Percentiles rank a stretch among this genome's conserved stretches.
These are phyloP conservation scores for Vicia faba DNA, from an alignment of 306 rosid species.

Conservation along the genomic window DNA sequence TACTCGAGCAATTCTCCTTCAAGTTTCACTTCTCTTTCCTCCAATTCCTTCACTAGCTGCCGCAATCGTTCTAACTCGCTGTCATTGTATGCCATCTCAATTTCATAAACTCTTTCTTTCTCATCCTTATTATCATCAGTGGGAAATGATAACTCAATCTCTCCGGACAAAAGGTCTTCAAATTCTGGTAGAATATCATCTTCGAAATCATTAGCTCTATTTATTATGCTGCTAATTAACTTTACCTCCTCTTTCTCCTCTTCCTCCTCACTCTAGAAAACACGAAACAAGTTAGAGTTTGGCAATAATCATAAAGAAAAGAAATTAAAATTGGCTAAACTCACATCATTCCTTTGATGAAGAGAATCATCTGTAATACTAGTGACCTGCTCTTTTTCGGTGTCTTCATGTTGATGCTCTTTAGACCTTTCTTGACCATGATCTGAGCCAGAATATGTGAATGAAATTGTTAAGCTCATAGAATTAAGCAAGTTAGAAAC, in stretches of 20 bases:
- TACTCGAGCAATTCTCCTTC: constrained; percentile 91
- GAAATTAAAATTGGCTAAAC: constrained; percentile 33
- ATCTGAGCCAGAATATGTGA: constrained; percentile 47
- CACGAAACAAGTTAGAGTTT: constrained; percentile 1
- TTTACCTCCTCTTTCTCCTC: constrained; percentile 80
- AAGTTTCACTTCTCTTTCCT: constrained; percentile 92
- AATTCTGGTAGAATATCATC: constrained; percentile 81
- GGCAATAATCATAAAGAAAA: not conserved
- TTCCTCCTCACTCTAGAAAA: constrained; percentile 62
- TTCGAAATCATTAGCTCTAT: constrained; percentile 58
- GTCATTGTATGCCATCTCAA: constrained; percentile 79
- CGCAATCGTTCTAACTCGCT: constrained; percentile 69
- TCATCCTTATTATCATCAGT: constrained; percentile 43
- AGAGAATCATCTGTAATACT: constrained; percentile 48
- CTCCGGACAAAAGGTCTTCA: constrained; percentile 77
- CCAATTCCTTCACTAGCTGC: constrained; percentile 73
- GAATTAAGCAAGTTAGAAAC: not conserved
- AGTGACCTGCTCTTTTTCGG: constrained; percentile 49
- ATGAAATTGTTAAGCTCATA: constrained; percentile 7
- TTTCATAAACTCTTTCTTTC: constrained; percentile 65
- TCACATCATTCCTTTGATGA: constrained; percentile 54
- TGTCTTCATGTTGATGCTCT: constrained; percentile 43
- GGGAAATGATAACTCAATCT: constrained; percentile 75
- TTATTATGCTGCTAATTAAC: constrained; percentile 72
- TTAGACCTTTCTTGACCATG: constrained; percentile 46